These are phyloP conservation scores for Daedaleopsis sinensis DNA, from an alignment of 768 basidiomycete genomes.

Conservation along the genomic window DNA sequence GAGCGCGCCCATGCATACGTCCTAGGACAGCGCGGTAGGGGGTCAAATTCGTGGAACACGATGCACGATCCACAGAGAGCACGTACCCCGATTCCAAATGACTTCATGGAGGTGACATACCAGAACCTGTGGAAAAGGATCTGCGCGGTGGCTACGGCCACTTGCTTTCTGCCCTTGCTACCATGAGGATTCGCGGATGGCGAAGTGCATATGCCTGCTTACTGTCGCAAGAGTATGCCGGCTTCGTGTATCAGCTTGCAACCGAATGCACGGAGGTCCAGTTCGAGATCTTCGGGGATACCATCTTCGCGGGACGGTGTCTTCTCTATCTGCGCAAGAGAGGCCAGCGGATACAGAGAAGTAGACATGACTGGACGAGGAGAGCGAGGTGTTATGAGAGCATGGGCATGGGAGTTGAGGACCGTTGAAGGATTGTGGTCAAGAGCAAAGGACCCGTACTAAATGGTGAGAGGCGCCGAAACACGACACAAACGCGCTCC, in stretches of 20 bases:
- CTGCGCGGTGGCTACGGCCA: conserved; percentile 95
- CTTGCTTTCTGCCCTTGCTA: conserved; percentile 74
- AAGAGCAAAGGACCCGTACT: no score
- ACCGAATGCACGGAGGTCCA: conserved; percentile 87
- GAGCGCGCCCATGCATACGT: conserved; percentile 44
- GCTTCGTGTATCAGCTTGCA: conserved; percentile 96
- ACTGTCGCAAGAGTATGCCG: conserved; percentile 91
- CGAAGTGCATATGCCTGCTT: conserved; percentile 30
- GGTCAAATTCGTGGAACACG: not conserved
- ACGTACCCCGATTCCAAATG: conserved; percentile 90
- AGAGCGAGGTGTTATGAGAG: not conserved
- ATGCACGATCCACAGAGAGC: not conserved
- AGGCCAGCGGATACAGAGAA: conserved; percentile 78
- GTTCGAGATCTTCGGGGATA: conserved; percentile 78
- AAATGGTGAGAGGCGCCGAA: conserved; percentile 14
- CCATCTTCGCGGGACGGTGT: conserved; percentile 86
- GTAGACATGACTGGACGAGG: conserved; percentile 22
- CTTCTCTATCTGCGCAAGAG: conserved; percentile 71
- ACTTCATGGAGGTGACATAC: conserved; percentile 93
- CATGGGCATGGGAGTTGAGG: not conserved
- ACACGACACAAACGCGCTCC: conserved; percentile 22
- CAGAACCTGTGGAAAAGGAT: conserved; percentile 97
- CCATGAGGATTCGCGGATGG: not conserved
- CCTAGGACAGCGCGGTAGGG: conserved; percentile 44
- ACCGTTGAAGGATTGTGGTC: no score